phyloP scores from a whole-genome alignment of 2,329 filamentous ascomycete species.

The Talaromyces sp. region DNA sequence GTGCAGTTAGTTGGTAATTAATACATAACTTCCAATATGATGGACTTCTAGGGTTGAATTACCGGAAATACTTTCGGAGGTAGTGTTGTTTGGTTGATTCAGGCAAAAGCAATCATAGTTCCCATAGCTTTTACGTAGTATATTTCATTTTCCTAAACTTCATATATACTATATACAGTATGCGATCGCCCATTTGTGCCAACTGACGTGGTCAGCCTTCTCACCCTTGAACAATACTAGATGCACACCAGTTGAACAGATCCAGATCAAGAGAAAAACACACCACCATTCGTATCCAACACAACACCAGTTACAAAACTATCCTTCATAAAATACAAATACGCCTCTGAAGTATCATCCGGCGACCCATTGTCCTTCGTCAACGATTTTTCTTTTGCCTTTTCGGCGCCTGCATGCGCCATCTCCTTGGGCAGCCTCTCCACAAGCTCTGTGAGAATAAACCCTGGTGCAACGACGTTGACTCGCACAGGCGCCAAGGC shows the following conservation, averaged over 20 bases:
- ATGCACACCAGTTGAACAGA: too few species aligned
- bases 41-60: neutral
- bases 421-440: conserved; percentile 9
- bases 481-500: conserved; percentile 64
- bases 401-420: conserved; percentile 8
- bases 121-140: too few species aligned
- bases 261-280: conserved; percentile 3
- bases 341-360: conserved; percentile 50
- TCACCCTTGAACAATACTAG: neutral
- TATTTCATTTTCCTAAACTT: too few species aligned
- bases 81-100: neutral
- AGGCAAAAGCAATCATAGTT: neutral
- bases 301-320: conserved; percentile 39
- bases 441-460: conserved; percentile 44
- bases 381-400: conserved; percentile 21
- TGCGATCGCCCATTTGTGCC: neutral
- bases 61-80: neutral
- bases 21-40: neutral
- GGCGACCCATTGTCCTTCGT: conserved; percentile 38
- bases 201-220: neutral
- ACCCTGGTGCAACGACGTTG: conserved; percentile 61
- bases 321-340: conserved; percentile 46
- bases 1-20: neutral
- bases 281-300: conserved; percentile 38
- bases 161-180: neutral